Percentiles rank a stretch among this genome's conserved stretches.
Conservation (phyloP, 78 protist species). For the Dictyostelium citrinum region DNA sequence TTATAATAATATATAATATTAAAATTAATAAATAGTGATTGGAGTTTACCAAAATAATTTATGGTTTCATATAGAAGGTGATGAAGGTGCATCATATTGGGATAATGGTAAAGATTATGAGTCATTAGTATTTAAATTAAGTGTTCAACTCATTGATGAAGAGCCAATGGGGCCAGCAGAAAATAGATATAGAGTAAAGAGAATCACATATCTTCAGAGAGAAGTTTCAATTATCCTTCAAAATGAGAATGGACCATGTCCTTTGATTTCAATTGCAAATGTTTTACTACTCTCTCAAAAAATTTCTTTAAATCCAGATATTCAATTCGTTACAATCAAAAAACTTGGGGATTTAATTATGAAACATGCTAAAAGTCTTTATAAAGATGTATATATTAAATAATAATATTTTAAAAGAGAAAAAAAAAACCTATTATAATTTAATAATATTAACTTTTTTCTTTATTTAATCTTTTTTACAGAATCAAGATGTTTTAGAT, state of each 20-base stretch:
- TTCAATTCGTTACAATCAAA: background rate
- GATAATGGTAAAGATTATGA: constrained; percentile 74
- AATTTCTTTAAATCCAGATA: constrained; percentile 1
- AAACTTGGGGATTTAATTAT: constrained; percentile 68
- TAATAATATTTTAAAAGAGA: background rate
- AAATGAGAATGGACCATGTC: constrained; percentile 80
- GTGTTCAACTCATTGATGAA: constrained; percentile 21
- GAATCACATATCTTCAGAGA: constrained; percentile 7
- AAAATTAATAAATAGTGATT: constrained; percentile 5
- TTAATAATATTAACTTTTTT: background rate
- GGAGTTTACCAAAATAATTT: constrained; percentile 44
- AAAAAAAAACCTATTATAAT: background rate
- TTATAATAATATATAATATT: background rate
- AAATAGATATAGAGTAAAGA: constrained; percentile 58
- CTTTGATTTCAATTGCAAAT: constrained; percentile 66
- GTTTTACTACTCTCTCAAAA: constrained; percentile 50
- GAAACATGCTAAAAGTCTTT: constrained; percentile 39
- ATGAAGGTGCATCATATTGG: constrained; percentile 73
- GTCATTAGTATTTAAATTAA: constrained; percentile 7
- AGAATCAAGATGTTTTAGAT: constrained; percentile 41
- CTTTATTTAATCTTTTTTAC: background rate
- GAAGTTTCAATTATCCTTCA: constrained; percentile 38
- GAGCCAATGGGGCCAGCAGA: background rate
- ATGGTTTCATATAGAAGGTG: constrained; percentile 70
- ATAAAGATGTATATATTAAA: constrained; percentile 16